Percentiles rank a stretch among this genome's conserved stretches.
Conservation (phyloP, 352 stramenopile genomes). For the Pythium sp. region DNA sequence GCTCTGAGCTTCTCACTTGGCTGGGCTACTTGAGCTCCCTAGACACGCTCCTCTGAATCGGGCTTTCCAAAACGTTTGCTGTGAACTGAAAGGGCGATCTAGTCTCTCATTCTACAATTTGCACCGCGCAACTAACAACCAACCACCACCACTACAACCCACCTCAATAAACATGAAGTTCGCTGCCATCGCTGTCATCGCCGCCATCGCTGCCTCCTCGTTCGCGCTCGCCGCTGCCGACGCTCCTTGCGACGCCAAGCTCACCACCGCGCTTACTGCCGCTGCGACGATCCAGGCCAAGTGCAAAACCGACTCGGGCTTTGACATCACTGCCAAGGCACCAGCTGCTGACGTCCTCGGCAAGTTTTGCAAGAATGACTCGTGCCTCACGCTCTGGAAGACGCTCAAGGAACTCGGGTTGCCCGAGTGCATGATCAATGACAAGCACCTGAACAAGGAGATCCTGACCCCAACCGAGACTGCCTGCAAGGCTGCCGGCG, state of each 20-base stretch:
- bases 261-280: background rate
- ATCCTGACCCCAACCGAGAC: background rate
- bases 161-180: slow-evolving; percentile 5
- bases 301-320: slow-evolving; percentile 3
- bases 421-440: slow-evolving; percentile 3
- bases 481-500: background rate
- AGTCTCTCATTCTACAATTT: slow-evolving; percentile 7
- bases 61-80: too few relatives aligned
- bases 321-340: background rate
- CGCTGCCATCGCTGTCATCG: background rate
- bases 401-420: background rate
- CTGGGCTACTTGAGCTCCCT: too few relatives aligned
- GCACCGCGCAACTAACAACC: slow-evolving; percentile 2
- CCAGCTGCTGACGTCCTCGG: background rate
- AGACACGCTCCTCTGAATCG: too few relatives aligned
- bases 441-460: slow-evolving; percentile 8
- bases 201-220: background rate
- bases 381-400: slow-evolving; percentile 1
- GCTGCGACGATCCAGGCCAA: background rate
- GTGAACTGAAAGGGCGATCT: too few relatives aligned
- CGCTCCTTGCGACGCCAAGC: background rate
- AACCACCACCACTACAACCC: background rate
- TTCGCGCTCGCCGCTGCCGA: slow-evolving; percentile 2
- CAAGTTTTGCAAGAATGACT: slow-evolving; percentile 4
- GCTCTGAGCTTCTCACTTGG: too few relatives aligned